Conservation (phyloP, 257 asterid species). For the Plantago elongata region DNA sequence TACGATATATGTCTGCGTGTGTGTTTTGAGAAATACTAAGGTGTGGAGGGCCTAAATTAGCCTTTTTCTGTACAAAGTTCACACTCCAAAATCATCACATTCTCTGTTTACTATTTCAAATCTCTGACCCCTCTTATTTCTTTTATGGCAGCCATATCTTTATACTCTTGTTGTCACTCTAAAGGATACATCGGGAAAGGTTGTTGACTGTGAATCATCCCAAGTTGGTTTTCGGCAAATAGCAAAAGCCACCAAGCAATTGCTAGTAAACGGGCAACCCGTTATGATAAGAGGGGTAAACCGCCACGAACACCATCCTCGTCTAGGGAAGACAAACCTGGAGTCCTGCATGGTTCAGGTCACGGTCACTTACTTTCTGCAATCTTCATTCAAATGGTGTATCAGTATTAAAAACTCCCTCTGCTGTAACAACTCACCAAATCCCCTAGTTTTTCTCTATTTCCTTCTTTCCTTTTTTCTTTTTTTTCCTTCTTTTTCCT, state of each 20-base stretch:
- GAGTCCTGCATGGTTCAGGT: slow-evolving; percentile 99
- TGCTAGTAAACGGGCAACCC: slow-evolving; percentile 88
- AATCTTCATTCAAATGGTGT: slow-evolving; percentile 11
- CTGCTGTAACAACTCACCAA: background rate
- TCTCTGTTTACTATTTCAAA: background rate
- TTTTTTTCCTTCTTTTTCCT: background rate
- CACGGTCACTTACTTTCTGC: slow-evolving; percentile 18
- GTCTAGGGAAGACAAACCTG: slow-evolving; percentile 91
- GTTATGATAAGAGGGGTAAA: slow-evolving; percentile 94
- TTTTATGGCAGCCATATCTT: slow-evolving; percentile 78
- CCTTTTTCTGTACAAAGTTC: too few relatives aligned
- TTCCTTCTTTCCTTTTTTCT: background rate
- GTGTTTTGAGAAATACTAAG: too few relatives aligned
- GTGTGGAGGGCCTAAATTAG: too few relatives aligned
- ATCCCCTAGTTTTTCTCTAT: too few relatives aligned
- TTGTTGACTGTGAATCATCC: slow-evolving; percentile 88
- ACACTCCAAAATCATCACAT: background rate
- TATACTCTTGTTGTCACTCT: slow-evolving; percentile 83
- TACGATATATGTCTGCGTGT: too few relatives aligned
- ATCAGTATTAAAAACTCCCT: background rate
- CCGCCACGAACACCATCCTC: slow-evolving; percentile 98
- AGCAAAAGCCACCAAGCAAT: slow-evolving; percentile 78
- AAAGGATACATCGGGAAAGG: slow-evolving; percentile 70
- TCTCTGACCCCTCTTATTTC: slow-evolving; percentile 26
- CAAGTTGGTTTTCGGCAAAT: slow-evolving; percentile 85